Evolutionary conservation across 257 asterid genomes (phyloP), one percentile per base, ranked within the genome.

Genomic region (Solanum dulcamara): DNA sequence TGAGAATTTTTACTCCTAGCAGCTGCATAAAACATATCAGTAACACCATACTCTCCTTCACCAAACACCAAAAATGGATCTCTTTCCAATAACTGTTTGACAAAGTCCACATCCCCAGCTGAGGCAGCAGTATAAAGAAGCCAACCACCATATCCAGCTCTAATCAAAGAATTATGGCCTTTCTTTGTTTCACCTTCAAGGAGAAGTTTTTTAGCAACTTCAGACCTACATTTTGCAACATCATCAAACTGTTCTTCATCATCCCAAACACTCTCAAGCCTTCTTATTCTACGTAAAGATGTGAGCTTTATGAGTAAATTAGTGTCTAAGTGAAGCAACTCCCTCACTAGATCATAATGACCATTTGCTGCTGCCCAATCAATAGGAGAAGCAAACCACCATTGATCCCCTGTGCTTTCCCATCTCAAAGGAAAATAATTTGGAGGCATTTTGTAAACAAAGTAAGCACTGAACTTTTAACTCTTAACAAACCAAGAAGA

Each of bases 291-390:
- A 1, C 96, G 92, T 32, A 96, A 92, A 17, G 98, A 96, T 4
- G 98, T 95, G 3, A 96, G 93, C 11, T 96, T 96, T 85, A 95
- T 91, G 44, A 96, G 90, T n/a, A 94, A 97, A 84, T 92, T 94
- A 1, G 97, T 89, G 90, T 96, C 99, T 15, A 96, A 77, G 87
- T 93, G 90, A 53, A 96, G 93, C 13, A 96, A 91, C 92, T 96
- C 97, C 2, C 93, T 86, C 7, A 96, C 99, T 15, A 95, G 32
- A 85, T 95, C 97, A 87, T 94, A 96, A 85, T 95, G 98, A 15
- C 98, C 98, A 85, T 96, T 96, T 6, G 99, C 99, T 38, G 98
- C 98, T 2, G 99, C 99, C 91, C 94, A 95, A 81, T 96, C 99
- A 35, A 96, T 95, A 0, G 99, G 99, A 10, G 98, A 94, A 71